phyloP scores from a whole-genome alignment of 345 rosid species.

The Eucalyptus decipiens region DNA sequence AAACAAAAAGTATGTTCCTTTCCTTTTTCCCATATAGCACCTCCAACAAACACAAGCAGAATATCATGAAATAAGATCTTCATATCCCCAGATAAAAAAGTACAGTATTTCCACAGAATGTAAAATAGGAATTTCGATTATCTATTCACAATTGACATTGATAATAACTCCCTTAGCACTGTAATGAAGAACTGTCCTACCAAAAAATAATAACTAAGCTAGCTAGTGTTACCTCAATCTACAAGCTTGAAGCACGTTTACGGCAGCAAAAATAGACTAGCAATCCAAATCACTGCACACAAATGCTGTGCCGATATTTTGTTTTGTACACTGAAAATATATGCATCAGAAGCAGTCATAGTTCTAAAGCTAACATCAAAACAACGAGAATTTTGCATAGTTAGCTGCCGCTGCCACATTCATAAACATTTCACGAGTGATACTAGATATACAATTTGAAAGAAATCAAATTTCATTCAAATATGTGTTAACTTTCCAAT shows the following conservation, averaged over 20 bases:
- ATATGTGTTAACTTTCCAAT: background rate
- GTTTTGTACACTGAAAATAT: background rate
- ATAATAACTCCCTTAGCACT: background rate
- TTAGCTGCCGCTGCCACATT: background rate
- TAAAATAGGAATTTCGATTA: background rate
- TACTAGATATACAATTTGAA: background rate
- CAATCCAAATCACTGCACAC: background rate
- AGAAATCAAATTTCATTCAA: background rate
- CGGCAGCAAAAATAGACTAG: background rate
- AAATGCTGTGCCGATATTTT: too few relatives aligned
- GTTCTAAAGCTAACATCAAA: too few relatives aligned
- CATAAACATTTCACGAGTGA: background rate
- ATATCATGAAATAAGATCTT: background rate
- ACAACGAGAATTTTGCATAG: too few relatives aligned
- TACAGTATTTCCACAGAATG: fast-evolving
- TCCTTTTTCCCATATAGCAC: background rate
- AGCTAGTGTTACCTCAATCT: background rate
- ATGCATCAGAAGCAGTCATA: background rate
- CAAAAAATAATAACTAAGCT: background rate
- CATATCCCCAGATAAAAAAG: background rate
- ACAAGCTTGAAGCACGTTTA: background rate
- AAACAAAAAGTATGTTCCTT: background rate
- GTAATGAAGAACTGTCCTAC: background rate
- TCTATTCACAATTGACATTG: background rate
- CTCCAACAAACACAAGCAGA: background rate